phyloP scores from a whole-genome alignment of 148 eudicot species.

The Rheum nobile region DNA sequence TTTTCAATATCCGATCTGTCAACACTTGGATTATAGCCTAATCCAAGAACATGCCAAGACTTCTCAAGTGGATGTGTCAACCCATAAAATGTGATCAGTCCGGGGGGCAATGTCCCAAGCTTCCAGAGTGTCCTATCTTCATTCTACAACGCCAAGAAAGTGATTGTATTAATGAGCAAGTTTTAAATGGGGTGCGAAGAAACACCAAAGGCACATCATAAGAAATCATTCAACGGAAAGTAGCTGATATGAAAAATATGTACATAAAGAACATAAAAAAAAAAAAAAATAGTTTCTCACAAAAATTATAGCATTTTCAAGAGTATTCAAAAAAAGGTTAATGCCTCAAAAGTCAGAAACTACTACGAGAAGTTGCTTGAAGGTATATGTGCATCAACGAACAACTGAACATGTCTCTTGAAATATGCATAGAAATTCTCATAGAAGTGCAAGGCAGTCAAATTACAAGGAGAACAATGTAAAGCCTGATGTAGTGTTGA shows the following conservation, averaged over 20 bases:
- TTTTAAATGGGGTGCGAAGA: neutral
- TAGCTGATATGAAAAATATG: too few relatives aligned
- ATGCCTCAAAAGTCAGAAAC: neutral
- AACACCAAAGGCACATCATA: too few relatives aligned
- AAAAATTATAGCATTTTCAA: neutral
- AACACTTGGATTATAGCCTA: constrained; percentile 76
- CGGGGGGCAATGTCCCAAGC: constrained; percentile 86
- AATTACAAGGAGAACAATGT: neutral
- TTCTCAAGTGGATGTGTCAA: constrained; percentile 66
- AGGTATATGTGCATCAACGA: neutral
- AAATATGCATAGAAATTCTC: neutral
- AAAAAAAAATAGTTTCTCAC: neutral
- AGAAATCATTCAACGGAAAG: too few relatives aligned
- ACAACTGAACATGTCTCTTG: neutral
- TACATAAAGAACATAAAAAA: too few relatives aligned
- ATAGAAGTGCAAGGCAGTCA: neutral
- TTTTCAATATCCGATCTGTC: constrained; percentile 52
- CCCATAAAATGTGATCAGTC: constrained; percentile 76
- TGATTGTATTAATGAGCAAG: neutral
- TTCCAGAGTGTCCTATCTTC: constrained; percentile 81
- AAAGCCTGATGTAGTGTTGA: neutral
- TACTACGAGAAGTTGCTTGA: neutral
- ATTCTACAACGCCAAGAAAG: constrained; percentile 36
- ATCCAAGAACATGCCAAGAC: constrained; percentile 87
- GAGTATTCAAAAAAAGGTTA: neutral